phyloP scores from a whole-genome alignment of 805 yeast species.

The Candida lessepsii region DNA sequence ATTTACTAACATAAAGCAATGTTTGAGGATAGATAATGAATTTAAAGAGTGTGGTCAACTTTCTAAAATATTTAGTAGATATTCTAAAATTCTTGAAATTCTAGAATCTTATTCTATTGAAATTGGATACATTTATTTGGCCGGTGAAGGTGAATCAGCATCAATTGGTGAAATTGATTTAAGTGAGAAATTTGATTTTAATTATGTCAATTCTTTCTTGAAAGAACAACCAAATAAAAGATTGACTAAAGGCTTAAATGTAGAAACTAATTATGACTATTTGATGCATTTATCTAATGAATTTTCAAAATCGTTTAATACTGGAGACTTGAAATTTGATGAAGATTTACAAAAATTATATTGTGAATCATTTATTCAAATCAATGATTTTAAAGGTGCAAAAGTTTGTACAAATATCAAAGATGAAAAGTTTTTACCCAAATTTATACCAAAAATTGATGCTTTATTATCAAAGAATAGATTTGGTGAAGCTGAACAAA shows the following conservation, averaged over 20 bases:
- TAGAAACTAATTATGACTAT: slow-evolving; percentile 42
- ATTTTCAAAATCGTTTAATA: slow-evolving; percentile 22
- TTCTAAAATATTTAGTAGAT: slow-evolving; percentile 52
- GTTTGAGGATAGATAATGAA: slow-evolving; percentile 79
- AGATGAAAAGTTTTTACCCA: slow-evolving; percentile 39
- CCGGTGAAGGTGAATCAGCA: slow-evolving; percentile 7
- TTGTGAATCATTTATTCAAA: slow-evolving; percentile 39
- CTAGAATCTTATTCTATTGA: slow-evolving; percentile 46
- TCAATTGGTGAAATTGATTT: slow-evolving; percentile 25
- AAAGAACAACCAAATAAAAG: slow-evolving; percentile 16
- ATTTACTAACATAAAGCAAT: slow-evolving; percentile 54
- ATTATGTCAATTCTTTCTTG: slow-evolving; percentile 22
- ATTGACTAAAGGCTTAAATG: slow-evolving; percentile 27
- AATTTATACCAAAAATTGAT: slow-evolving; percentile 34
- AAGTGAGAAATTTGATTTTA: slow-evolving; percentile 23
- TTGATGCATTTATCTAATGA: slow-evolving; percentile 36
- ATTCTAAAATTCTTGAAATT: slow-evolving; percentile 37
- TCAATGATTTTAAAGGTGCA: slow-evolving; percentile 20
- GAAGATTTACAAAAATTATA: slow-evolving; percentile 35
- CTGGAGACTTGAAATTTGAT: slow-evolving; percentile 19
- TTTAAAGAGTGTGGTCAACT: slow-evolving; percentile 53
- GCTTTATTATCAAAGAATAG: slow-evolving; percentile 30
- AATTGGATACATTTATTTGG: slow-evolving; percentile 24
- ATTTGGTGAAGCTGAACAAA: slow-evolving; percentile 37
- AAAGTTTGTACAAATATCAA: slow-evolving; percentile 23